Evolutionary conservation across 164 flowering plant genomes (phyloP).

Genomic region (Platanus orientalis): DNA sequence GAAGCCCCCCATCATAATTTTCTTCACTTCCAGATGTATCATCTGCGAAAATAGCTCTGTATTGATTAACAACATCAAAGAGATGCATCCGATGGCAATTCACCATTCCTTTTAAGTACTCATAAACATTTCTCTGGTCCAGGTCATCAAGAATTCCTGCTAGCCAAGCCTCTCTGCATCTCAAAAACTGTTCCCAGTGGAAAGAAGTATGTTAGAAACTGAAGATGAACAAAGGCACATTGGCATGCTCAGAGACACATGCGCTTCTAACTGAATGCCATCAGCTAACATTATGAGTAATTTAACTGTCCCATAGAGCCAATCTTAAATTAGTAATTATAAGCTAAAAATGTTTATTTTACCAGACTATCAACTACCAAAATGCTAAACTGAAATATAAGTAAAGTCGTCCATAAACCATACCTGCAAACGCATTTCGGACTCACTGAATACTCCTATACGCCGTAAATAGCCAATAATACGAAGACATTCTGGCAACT

Average conservation of each 20-base stretch:
- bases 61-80: conserved; percentile 96
- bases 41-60: conserved; percentile 93
- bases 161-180: conserved; percentile 97
- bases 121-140: conserved; percentile 91
- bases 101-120: conserved; percentile 90
- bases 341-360: neutral
- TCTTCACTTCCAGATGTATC: conserved; percentile 98
- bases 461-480: conserved; percentile 94
- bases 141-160: conserved; percentile 89
- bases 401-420: neutral
- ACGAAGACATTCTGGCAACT: conserved; percentile 96
- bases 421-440: conserved; percentile 95
- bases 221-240: neutral
- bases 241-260: neutral
- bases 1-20: conserved; percentile 96
- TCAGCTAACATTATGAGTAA: neutral
- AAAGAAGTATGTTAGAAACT: conserved; percentile 6
- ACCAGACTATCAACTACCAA: neutral
- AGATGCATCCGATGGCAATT: conserved; percentile 87
- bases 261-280: neutral
- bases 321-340: neutral
- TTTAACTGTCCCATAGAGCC: neutral
- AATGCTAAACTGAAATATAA: neutral
- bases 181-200: conserved; percentile 62
- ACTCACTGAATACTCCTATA: conserved; percentile 94